These are phyloP conservation scores for Hanseniaspora taiwanica DNA, from an alignment of 805 yeast genomes.

Conservation along the genomic window DNA sequence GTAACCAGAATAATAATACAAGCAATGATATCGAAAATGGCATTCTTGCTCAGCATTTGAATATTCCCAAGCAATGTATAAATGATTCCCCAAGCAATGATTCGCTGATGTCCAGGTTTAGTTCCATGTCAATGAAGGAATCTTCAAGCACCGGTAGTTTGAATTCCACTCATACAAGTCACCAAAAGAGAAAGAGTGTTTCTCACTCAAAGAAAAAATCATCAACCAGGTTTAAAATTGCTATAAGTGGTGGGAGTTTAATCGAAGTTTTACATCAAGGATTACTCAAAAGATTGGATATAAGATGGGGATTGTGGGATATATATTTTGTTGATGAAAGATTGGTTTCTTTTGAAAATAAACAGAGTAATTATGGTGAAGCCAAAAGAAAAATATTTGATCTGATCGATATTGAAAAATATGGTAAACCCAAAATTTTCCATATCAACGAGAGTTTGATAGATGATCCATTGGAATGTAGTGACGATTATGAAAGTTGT, in stretches of 20 bases:
- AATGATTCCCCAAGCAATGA: too few relatives aligned
- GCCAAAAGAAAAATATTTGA: constrained; percentile 77
- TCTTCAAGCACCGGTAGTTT: too few relatives aligned
- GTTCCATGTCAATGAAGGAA: too few relatives aligned
- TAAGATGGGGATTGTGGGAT: constrained; percentile 92
- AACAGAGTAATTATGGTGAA: constrained; percentile 81
- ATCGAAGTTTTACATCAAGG: constrained; percentile 82
- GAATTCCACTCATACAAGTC: too few relatives aligned
- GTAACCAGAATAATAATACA: constrained; percentile 4
- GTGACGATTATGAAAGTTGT: constrained; percentile 81
- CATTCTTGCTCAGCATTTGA: constrained; percentile 6
- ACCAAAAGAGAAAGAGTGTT: too few relatives aligned
- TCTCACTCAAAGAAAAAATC: constrained; percentile 35
- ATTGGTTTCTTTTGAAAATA: constrained; percentile 72
- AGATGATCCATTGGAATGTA: constrained; percentile 79
- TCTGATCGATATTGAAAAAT: constrained; percentile 23
- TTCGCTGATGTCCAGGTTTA: constrained; percentile 18
- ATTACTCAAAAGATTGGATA: constrained; percentile 55
- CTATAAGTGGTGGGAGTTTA: constrained; percentile 86
- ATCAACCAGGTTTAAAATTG: constrained; percentile 60
- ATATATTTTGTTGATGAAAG: constrained; percentile 94
- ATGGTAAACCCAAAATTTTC: constrained; percentile 53
- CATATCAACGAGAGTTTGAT: constrained; percentile 72
- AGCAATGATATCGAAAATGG: constrained; percentile 4
- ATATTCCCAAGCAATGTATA: too few relatives aligned